Evolutionary conservation across 2,329 filamentous ascomycete species (phyloP), one percentile per base, ranked within the genome.

Genomic region (Curvularia lunata): DNA sequence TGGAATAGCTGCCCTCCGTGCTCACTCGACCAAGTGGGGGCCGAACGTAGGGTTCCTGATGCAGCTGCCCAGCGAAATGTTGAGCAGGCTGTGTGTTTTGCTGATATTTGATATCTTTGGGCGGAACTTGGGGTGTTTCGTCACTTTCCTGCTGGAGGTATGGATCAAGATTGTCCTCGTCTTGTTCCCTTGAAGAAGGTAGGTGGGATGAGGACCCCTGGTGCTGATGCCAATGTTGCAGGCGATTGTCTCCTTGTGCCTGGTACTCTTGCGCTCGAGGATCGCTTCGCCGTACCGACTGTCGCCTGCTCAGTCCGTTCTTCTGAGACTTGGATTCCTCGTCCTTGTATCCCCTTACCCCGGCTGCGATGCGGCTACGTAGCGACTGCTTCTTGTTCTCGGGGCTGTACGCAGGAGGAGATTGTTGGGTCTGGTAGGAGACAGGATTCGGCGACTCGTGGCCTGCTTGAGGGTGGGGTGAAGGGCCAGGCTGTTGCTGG

Each of bases 1-100:
- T 66, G 57, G 70, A 70, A 61, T 75, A 75, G 68, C 73, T 76
- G 49, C 72, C 71, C 65, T 76, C 72, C 42, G 74, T 76, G 71
- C 72, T 74, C 51, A 77, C 74, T 56, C 71, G 73, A 64, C 72
- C 72, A 64, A 76, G 71, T 71, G 70, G 72, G 69, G 70, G 71
- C 67, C 73, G 75, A 67, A 59, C 66, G 59, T 71, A 73, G 58
- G 70, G 67, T 41, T 71, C 70, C 61, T 73, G 72, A 30, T 70
- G 71, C 32, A 71, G 61, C 49, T 69, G 72, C 21, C 62, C 65
- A 52, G 54, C 68, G 56, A 69, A 72, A 19, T 70, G 68, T 27
- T 54, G 62, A 48, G 62, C 45, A 25, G 72, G 67, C 56, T 62
- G 67, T 47, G 56, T 53, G 12, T 40, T 69, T 43, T 66, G 70